These are phyloP conservation scores for Spathaspora sp. DNA, from an alignment of 1,139 yeast species.

Conservation along the genomic window DNA sequence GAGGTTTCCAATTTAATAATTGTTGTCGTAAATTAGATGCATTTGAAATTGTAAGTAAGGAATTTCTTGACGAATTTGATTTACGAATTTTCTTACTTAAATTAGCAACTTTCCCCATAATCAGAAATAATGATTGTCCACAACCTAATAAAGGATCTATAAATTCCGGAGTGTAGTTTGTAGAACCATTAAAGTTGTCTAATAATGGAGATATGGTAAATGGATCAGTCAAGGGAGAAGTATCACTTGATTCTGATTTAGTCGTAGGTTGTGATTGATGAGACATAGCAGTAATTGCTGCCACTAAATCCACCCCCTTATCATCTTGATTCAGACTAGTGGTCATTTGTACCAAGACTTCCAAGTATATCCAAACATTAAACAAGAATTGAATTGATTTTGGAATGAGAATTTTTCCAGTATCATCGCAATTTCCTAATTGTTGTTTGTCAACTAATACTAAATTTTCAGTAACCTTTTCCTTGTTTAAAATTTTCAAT, in stretches of 20 bases:
- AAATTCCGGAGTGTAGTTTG: slow-evolving; percentile 31
- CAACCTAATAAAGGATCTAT: slow-evolving; percentile 69
- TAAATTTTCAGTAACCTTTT: slow-evolving; percentile 23
- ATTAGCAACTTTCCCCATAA: slow-evolving; percentile 63
- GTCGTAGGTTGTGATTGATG: slow-evolving; percentile 6
- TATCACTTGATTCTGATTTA: slow-evolving; percentile 16
- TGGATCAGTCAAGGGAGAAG: slow-evolving; percentile 26
- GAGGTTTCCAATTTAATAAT: slow-evolving; percentile 56
- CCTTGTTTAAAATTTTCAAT: slow-evolving; percentile 30
- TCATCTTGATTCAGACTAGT: slow-evolving; percentile 46
- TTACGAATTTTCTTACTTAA: slow-evolving; percentile 51
- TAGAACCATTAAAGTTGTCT: slow-evolving; percentile 18
- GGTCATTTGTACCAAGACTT: slow-evolving; percentile 65
- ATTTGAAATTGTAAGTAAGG: slow-evolving; percentile 48
- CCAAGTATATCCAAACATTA: slow-evolving; percentile 66
- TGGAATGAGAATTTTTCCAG: slow-evolving; percentile 27
- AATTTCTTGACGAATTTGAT: slow-evolving; percentile 26
- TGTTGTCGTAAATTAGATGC: slow-evolving; percentile 57
- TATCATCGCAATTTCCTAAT: slow-evolving; percentile 27
- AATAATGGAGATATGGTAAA: slow-evolving; percentile 13
- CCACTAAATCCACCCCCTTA: slow-evolving; percentile 43
- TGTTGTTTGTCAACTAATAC: slow-evolving; percentile 36
- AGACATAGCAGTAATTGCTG: slow-evolving; percentile 35
- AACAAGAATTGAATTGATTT: slow-evolving; percentile 52
- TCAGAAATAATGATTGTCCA: slow-evolving; percentile 60